phyloP scores from a whole-genome alignment of 768 basidiomycete species.

The Pleurotus djamor region DNA sequence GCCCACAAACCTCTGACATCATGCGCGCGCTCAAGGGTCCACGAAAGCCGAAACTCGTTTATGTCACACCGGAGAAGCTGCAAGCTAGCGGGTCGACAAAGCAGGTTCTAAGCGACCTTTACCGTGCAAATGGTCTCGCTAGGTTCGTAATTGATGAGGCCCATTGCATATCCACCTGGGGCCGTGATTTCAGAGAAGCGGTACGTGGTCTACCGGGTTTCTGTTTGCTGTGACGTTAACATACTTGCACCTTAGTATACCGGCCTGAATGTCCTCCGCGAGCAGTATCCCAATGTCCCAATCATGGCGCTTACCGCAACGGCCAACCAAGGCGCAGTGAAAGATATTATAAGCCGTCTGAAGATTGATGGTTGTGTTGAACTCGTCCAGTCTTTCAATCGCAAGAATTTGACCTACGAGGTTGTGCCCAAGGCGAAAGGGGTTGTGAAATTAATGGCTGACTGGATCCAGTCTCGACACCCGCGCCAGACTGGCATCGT shows the following conservation, averaged over 20 bases:
- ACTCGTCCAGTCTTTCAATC: conserved; percentile 87
- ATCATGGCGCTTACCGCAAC: conserved; percentile 98
- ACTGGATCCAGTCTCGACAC: conserved; percentile 63
- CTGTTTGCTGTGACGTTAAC: not conserved
- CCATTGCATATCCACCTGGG: conserved; percentile 94
- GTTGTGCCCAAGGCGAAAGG: conserved; percentile 39
- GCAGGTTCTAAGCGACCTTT: conserved; percentile 54
- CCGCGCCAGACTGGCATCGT: conserved; percentile 73
- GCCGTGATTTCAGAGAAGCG: conserved; percentile 86
- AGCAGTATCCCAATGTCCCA: conserved; percentile 75
- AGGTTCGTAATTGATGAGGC: conserved; percentile 97
- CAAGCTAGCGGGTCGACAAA: conserved; percentile 57
- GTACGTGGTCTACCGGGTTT: conserved; percentile 34
- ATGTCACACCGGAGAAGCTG: conserved; percentile 91
- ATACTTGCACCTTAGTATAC: conserved; percentile 51
- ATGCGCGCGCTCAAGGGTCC: conserved; percentile 39
- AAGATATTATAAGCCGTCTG: conserved; percentile 77
- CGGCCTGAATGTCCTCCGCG: conserved; percentile 63
- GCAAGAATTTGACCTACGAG: conserved; percentile 84
- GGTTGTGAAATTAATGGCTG: conserved; percentile 58
- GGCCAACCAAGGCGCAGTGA: conserved; percentile 73
- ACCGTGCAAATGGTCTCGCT: conserved; percentile 59
- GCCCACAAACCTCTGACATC: conserved; percentile 19
- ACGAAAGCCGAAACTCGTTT: conserved; percentile 67
- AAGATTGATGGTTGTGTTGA: conserved; percentile 54